phyloP scores from a whole-genome alignment of 2,329 filamentous ascomycete species.

The Tolypocladium capitatum region DNA sequence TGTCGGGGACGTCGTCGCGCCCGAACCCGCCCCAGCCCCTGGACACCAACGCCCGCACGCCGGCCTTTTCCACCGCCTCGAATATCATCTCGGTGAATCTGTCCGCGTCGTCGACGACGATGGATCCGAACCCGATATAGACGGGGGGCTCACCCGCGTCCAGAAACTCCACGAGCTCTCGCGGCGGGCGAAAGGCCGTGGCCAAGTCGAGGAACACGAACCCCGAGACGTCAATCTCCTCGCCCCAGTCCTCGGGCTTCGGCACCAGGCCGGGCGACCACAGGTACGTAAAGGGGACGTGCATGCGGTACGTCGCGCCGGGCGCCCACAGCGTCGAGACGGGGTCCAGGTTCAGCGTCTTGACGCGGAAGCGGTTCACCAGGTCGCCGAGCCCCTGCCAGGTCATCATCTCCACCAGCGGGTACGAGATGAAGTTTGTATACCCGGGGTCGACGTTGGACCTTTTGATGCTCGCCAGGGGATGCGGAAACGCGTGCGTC shows the following conservation, averaged over 20 bases:
- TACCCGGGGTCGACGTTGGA: constrained; percentile 60
- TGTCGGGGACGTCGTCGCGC: constrained; percentile 40
- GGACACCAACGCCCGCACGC: constrained; percentile 58
- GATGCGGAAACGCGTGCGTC: constrained; percentile 63
- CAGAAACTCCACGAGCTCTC: constrained; percentile 42
- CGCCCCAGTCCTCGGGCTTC: constrained; percentile 55
- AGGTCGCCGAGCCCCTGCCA: constrained; percentile 82
- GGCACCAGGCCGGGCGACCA: constrained; percentile 55
- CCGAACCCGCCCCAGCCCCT: constrained; percentile 67
- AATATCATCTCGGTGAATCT: constrained; percentile 59
- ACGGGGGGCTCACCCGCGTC: constrained; percentile 44
- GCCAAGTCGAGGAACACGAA: constrained; percentile 67
- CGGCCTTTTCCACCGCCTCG: constrained; percentile 49
- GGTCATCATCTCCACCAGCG: constrained; percentile 72
- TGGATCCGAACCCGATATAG: constrained; percentile 66
- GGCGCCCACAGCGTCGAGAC: constrained; percentile 68
- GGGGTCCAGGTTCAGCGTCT: constrained; percentile 57
- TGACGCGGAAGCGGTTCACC: constrained; percentile 59
- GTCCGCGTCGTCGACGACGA: constrained; percentile 61
- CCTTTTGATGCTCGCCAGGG: constrained; percentile 60
- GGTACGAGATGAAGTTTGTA: constrained; percentile 70
- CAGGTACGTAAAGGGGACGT: constrained; percentile 64
- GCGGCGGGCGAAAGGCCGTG: constrained; percentile 44
- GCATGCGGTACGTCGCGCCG: constrained; percentile 56
- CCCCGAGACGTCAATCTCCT: constrained; percentile 59